phyloP scores from a whole-genome alignment of 495 filamentous ascomycete species.

The Corynascus novoguineensis region DNA sequence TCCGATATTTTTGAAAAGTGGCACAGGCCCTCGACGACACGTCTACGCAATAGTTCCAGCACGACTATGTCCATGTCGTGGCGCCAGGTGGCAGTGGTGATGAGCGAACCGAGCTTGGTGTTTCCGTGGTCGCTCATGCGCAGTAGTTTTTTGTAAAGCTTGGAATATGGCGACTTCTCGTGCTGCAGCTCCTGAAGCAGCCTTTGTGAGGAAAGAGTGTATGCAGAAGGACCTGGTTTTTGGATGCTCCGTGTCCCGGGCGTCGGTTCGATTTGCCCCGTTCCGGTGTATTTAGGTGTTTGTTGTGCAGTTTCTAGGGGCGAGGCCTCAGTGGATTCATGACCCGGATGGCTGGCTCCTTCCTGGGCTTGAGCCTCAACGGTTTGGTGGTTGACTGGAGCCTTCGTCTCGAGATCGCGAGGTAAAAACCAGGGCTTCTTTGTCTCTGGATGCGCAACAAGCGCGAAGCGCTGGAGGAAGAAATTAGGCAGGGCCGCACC shows the following conservation, averaged over 20 bases:
- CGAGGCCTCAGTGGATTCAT: background rate
- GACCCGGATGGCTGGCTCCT: background rate
- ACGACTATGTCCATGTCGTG: slow-evolving; percentile 62
- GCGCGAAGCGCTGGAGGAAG: slow-evolving; percentile 58
- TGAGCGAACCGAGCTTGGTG: background rate
- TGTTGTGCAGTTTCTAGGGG: background rate
- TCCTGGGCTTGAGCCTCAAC: background rate
- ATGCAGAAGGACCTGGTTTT: slow-evolving; percentile 9
- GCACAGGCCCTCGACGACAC: slow-evolving; percentile 39
- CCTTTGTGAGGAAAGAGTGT: slow-evolving; percentile 11
- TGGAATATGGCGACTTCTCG: background rate
- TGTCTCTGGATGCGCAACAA: slow-evolving; percentile 53
- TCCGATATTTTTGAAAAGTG: slow-evolving; percentile 27
- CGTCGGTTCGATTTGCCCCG: background rate
- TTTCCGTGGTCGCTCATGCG: slow-evolving; percentile 8
- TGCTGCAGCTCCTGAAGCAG: slow-evolving; percentile 12
- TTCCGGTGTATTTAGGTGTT: background rate
- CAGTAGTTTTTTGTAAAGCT: slow-evolving; percentile 3
- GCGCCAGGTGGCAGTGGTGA: slow-evolving; percentile 48
- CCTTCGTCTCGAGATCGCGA: slow-evolving; percentile 32
- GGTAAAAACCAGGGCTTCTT: slow-evolving; percentile 57
- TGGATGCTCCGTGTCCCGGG: background rate
- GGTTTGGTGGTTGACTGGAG: background rate
- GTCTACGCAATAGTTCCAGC: slow-evolving; percentile 46
- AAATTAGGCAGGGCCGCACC: slow-evolving; percentile 50